Evolutionary conservation across 441 rosid genomes (phyloP).

Genomic region (Gossypium davidsonii): DNA sequence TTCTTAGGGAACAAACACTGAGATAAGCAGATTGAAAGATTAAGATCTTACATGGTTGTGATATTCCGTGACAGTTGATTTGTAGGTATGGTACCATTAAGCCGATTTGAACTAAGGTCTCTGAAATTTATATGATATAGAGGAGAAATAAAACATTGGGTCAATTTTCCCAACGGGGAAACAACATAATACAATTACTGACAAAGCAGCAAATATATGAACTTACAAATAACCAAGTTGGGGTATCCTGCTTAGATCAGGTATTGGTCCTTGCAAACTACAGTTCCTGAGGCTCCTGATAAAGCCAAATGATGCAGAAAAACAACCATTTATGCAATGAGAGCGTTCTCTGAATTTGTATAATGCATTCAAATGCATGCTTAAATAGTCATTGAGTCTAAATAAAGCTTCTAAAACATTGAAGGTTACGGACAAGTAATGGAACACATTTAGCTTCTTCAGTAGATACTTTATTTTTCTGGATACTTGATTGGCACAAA

Average conservation of each 20-base stretch:
- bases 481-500: background rate
- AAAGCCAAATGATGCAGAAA: slow-evolving; percentile 22
- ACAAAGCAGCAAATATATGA: slow-evolving; percentile 6
- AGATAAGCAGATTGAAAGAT: slow-evolving; percentile 11
- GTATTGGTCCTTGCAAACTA: slow-evolving; percentile 73
- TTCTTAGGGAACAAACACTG: slow-evolving; percentile 4
- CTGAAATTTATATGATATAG: slow-evolving; percentile 36
- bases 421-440: background rate
- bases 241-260: slow-evolving; percentile 74
- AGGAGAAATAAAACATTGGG: slow-evolving; percentile 7
- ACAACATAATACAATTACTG: slow-evolving; percentile 6
- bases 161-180: slow-evolving; percentile 10
- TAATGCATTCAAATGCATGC: background rate
- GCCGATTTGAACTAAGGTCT: slow-evolving; percentile 75
- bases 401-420: background rate
- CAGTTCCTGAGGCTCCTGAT: slow-evolving; percentile 92
- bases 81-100: slow-evolving; percentile 69
- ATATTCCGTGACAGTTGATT: slow-evolving; percentile 56
- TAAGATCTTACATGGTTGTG: slow-evolving; percentile 74
- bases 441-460: background rate
- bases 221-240: slow-evolving; percentile 86
- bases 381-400: background rate
- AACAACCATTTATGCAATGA: background rate
- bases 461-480: background rate
- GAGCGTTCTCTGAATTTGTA: background rate